Evolutionary conservation across 148 eudicot genomes (phyloP), one percentile per base, ranked within the genome.

Genomic region (Rhododendron kiyosumense): DNA sequence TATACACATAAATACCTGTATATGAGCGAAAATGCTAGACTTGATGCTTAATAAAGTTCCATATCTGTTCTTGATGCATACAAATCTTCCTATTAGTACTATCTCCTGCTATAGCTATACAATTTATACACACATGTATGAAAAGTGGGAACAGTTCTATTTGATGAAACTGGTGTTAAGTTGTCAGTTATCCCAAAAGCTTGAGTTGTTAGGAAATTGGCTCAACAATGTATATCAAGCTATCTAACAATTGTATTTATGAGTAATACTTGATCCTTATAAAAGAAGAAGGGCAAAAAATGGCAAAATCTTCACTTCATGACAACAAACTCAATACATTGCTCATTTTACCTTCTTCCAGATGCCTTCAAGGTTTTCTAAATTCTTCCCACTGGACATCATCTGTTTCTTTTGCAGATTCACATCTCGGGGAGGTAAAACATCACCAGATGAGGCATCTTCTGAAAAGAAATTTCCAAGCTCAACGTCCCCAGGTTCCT

Each of bases 291-390:
- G 20, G 36, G 38, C 7, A 30, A 71, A 65, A 10, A 30, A 67
- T 26, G 32, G 34, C 74, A 26, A 11, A 24, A 24, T 63, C 12
- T 32, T 32, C 76, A 30, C n/a, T 61, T 38, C 41, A 85, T 82
- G 63, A 75, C 28, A 65, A 78, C 32, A 34, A 78, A 1, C 84
- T 54, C 84, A 45, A 57, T 52, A 30, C 57, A 85, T 17, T 73
- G 43, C 57, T 61, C 41, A 71, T n/a, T 82, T 83, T 91, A 97
- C 99, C 99, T 93, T 93, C 90, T 93, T 97, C 99, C 99, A 97
- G 69, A 95, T 92, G 86, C 99, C 99, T 87, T 97, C 99, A 89
- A 97, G 85, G 85, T 90, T 91, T 85, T 92, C 96, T 85, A 95
- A 75, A 81, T 90, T 92, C 87, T 91, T 95, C 81, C 84, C 91